Evolutionary conservation across 352 stramenopile genomes (phyloP).

Genomic region (Globisporangium radiosum): DNA sequence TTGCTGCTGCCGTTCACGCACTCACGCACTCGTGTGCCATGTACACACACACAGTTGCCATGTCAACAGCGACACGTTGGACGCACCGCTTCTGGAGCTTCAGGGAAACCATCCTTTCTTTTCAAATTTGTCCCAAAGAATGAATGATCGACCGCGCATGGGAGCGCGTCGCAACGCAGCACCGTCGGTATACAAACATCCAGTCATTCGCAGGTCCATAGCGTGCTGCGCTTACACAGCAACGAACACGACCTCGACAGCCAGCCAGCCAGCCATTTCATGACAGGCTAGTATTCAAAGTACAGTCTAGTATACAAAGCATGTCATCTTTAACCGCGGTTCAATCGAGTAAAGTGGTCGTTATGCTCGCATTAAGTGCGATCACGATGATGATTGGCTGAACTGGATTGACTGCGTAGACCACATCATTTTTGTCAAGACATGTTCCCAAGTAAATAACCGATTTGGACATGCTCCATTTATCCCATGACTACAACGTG

Average conservation of each 20-base stretch:
- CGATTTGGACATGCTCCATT: too few relatives aligned
- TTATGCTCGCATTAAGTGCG: too few relatives aligned
- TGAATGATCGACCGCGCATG: slow-evolving; percentile 23
- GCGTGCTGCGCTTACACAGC: not conserved
- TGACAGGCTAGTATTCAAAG: too few relatives aligned
- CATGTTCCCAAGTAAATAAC: too few relatives aligned
- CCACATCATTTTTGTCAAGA: too few relatives aligned
- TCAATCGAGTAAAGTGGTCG: too few relatives aligned
- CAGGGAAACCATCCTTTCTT: slow-evolving; percentile 85
- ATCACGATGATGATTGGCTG: too few relatives aligned
- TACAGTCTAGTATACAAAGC: too few relatives aligned
- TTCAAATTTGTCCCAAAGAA: slow-evolving; percentile 83
- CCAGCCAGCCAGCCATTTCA: slow-evolving; percentile 13
- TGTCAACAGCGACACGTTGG: not conserved
- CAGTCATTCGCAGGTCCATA: slow-evolving; percentile 8
- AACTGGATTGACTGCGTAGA: too few relatives aligned
- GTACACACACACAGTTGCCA: not conserved
- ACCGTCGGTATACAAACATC: slow-evolving; percentile 12
- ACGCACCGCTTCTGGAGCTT: slow-evolving; percentile 89
- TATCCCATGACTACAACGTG: too few relatives aligned
- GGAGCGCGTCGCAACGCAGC: not conserved
- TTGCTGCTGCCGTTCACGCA: not conserved
- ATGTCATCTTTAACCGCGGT: too few relatives aligned
- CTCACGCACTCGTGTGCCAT: not conserved
- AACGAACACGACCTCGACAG: not conserved